Evolutionary conservation across 1,284 basidiomycete species (phyloP), one percentile per base, ranked within the genome.

Genomic region (Microbotryum lychnidis-dioicae): DNA sequence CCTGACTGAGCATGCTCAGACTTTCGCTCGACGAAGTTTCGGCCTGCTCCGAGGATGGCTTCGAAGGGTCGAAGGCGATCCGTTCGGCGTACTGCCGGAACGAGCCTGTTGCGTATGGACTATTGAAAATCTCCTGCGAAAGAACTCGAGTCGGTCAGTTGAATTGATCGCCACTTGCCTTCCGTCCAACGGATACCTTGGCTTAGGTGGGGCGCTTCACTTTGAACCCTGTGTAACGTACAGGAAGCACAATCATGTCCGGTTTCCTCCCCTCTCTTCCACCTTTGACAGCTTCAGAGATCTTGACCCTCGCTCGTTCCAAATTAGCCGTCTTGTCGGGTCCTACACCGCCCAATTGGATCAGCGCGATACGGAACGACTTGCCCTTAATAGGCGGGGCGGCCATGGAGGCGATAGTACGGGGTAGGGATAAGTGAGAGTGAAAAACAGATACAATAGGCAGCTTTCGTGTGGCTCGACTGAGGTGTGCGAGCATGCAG

Each of bases 71-170:
- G 81, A 84, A 47, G 78, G 77, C 7, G 37, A 97, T 88, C 2
- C 77, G 80, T 76, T 97, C 92, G 1, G 89, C 87, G 71, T 93
- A 89, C 29, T 84, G 80, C 49, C 75, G 74, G 50, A 71, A 73
- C 60, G 61, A 54, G 54, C 72, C 73, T 9, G 74, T 86, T 0
- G 93, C 93, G 72, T 98, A 98, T 0, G 93, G 92, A 16, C 90
- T 93, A 76, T 98, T 98, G 80, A 98, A 99, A 78, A 91, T 91
- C 81, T 98, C 94, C 85, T 93, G 70, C 8, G 31, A 31, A 31
- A 31, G 1, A 8, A 10, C 31, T 31, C 8, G 21, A 16, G 23
- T 1, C 2, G 14, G 10, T 27, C 27, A 27, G 27, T 27, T 27
- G 21, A 6, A 2, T 1, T 25, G 21, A 23, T 12, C 1, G 49